Evolutionary conservation across 78 protist species (phyloP).

Genomic region (Isochrysis galbana): DNA sequence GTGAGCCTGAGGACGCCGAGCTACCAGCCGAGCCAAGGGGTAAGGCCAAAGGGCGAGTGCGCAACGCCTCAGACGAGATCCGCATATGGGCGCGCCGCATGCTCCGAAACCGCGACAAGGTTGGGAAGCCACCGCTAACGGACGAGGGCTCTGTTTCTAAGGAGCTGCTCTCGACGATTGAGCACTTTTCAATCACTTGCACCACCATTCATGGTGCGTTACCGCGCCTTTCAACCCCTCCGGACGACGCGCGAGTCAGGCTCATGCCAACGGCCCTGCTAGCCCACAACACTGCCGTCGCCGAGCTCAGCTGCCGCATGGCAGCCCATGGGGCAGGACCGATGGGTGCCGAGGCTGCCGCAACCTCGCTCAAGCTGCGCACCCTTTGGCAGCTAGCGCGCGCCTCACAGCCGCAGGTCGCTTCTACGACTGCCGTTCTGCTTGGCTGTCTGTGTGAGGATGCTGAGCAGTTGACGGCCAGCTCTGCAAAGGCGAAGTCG

Average conservation of each 20-base stretch:
- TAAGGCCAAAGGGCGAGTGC: not conserved
- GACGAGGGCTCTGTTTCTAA: not conserved
- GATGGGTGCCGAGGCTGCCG: not conserved
- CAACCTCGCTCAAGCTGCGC: not conserved
- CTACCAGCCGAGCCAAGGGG: not conserved
- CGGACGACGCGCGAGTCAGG: not conserved
- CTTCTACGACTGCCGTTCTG: not conserved
- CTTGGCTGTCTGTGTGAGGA: too few relatives aligned
- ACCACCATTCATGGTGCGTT: too few relatives aligned
- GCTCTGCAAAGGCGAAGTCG: too few relatives aligned
- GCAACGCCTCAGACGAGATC: not conserved
- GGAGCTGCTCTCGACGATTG: not conserved
- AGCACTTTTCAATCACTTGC: not conserved
- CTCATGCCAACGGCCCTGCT: not conserved
- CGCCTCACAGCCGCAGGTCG: not conserved
- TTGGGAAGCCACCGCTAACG: not conserved
- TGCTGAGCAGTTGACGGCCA: too few relatives aligned
- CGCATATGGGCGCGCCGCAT: not conserved
- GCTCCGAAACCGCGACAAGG: not conserved
- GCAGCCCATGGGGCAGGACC: not conserved
- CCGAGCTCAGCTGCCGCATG: not conserved
- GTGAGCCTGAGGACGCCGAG: not conserved
- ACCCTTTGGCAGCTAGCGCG: not conserved
- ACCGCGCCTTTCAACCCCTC: not conserved
- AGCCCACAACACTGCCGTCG: not conserved